Evolutionary conservation across 148 eudicot genomes (phyloP).

Genomic region (Amaranthus palmeri): DNA sequence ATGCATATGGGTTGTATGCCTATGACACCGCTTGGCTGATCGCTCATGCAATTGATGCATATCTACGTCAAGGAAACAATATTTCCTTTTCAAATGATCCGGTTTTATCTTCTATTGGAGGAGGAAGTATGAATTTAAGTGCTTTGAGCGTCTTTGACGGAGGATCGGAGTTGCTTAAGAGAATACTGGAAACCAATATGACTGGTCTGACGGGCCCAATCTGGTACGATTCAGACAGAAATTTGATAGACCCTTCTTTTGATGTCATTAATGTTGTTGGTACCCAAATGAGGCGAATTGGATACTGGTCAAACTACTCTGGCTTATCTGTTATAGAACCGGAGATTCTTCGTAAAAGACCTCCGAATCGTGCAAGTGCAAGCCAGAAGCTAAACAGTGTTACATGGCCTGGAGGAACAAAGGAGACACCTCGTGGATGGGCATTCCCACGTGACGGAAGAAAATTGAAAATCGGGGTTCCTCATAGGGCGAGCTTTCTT

Average conservation of each 20-base stretch:
- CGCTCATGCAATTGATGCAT: conserved; percentile 45
- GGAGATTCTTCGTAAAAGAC: conserved; percentile 26
- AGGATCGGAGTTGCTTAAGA: conserved; percentile 36
- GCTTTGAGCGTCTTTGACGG: conserved; percentile 50
- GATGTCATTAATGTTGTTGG: conserved; percentile 42
- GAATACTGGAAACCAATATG: conserved; percentile 32
- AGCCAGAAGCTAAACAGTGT: conserved; percentile 35
- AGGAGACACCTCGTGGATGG: conserved; percentile 44
- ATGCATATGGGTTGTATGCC: conserved; percentile 49
- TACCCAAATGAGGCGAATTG: conserved; percentile 26
- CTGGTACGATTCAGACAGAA: conserved; percentile 25
- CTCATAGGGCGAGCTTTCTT: conserved; percentile 38
- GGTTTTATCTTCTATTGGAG: conserved; percentile 25
- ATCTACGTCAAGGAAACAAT: conserved; percentile 37
- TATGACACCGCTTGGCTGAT: conserved; percentile 66
- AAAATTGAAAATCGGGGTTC: conserved; percentile 39
- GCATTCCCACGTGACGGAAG: conserved; percentile 36
- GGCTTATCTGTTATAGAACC: conserved; percentile 43
- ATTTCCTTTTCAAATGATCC: conserved; percentile 51
- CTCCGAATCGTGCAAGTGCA: conserved; percentile 29
- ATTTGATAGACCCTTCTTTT: conserved; percentile 36
- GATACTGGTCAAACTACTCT: conserved; percentile 57
- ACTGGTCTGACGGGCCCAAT: conserved; percentile 41
- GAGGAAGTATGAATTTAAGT: conserved; percentile 39
- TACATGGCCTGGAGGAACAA: conserved; percentile 46